Evolutionary conservation across 2,329 filamentous ascomycete genomes (phyloP).

Genomic region (Pseudogymnoascus sp.): DNA sequence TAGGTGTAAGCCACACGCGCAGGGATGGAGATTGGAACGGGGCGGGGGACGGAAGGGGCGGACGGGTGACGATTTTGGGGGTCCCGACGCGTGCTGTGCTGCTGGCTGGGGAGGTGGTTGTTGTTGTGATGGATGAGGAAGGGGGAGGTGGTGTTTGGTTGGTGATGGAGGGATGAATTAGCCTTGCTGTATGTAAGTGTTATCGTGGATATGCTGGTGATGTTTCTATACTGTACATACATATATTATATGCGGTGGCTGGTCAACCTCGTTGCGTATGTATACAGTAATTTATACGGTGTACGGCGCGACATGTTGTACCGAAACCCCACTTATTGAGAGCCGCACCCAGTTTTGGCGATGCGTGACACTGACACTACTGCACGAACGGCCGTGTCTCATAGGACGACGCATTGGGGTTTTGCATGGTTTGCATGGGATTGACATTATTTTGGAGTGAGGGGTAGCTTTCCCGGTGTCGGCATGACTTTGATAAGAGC

Average conservation of each 20-base stretch:
- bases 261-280: background rate
- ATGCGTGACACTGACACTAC: background rate
- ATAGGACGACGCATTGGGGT: slow-evolving; percentile 10
- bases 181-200: no score
- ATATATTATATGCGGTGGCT: background rate
- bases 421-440: background rate
- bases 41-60: background rate
- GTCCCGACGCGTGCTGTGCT: background rate
- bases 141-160: background rate
- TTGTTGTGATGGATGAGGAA: background rate
- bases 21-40: background rate
- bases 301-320: background rate
- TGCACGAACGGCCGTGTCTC: background rate
- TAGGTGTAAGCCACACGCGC: background rate
- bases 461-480: slow-evolving; percentile 10
- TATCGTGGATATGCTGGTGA: background rate
- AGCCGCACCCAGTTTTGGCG: slow-evolving; percentile 6
- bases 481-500: background rate
- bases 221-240: background rate
- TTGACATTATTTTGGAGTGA: background rate
- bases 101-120: background rate
- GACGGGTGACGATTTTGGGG: slow-evolving; percentile 7
- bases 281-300: background rate
- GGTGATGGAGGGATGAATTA: background rate
- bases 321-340: background rate